phyloP scores from a whole-genome alignment of 139 green algal genomes.

The Microglena sp. region DNA sequence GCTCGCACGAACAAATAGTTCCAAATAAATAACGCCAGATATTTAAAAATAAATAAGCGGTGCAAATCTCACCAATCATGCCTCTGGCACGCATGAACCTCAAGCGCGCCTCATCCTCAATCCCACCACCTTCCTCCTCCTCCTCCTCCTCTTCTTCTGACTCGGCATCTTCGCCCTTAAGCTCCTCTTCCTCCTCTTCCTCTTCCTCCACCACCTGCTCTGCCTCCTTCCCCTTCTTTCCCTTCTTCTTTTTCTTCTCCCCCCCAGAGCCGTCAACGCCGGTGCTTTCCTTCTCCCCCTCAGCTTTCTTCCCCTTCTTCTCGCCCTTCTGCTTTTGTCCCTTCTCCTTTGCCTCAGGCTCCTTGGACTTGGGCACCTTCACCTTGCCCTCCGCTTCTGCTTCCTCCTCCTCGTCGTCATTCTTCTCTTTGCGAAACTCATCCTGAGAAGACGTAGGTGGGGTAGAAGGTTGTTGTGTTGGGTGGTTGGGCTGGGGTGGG shows the following conservation, averaged over 20 bases:
- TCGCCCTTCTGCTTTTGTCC: background rate
- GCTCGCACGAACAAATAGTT: no score
- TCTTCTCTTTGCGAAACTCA: conserved; percentile 2
- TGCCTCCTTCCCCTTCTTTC: conserved; percentile 9
- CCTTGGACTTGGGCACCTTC: background rate
- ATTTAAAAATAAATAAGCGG: no score
- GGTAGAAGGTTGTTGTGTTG: no score
- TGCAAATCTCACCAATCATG: conserved; percentile 31
- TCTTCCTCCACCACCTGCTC: conserved; percentile 12
- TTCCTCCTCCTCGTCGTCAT: background rate
- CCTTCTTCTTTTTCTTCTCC: conserved; percentile 7
- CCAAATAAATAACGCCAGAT: no score
- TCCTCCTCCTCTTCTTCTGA: conserved; percentile 28
- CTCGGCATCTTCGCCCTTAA: conserved; percentile 14
- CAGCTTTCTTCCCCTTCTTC: background rate
- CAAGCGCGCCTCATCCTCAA: conserved; percentile 16
- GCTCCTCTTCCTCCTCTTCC: conserved; percentile 14
- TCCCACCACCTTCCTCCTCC: conserved; percentile 10
- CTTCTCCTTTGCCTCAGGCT: background rate
- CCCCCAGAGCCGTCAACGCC: background rate
- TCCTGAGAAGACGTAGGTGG: no score
- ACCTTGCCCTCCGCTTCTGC: background rate
- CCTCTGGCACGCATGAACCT: conserved; percentile 52
- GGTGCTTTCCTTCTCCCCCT: background rate
- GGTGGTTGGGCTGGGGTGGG: no score